Evolutionary conservation across 2,329 filamentous ascomycete species (phyloP).

Genomic region (Xenoacremonium recifei): DNA sequence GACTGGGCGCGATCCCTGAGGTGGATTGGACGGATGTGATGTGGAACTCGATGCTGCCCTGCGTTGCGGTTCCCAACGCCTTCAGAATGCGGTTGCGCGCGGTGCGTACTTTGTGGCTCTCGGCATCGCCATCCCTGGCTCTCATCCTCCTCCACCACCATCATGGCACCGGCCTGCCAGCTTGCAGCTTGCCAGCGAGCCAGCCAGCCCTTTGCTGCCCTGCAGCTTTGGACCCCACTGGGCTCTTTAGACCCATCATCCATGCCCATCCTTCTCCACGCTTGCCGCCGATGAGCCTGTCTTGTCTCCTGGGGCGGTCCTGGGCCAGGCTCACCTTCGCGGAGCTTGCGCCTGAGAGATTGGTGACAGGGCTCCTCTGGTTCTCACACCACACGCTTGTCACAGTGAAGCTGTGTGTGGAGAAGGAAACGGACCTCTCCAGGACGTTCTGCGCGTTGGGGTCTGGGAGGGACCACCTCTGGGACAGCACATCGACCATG

Average conservation of each 20-base stretch:
- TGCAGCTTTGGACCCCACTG: neutral
- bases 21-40: neutral
- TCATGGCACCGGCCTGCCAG: too few relatives aligned
- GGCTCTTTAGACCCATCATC: neutral
- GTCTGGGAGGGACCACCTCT: neutral
- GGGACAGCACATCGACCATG: constrained; percentile 13
- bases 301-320: constrained; percentile 19
- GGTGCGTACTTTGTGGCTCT: constrained; percentile 5
- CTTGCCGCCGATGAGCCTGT: constrained; percentile 19
- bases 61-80: constrained; percentile 6
- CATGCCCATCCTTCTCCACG: constrained; percentile 14
- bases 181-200: too few relatives aligned
- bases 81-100: too few relatives aligned
- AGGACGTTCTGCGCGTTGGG: too few relatives aligned
- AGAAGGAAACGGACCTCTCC: neutral
- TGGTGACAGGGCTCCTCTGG: constrained; percentile 12
- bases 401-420: constrained; percentile 1
- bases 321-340: constrained; percentile 14
- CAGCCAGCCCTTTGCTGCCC: neutral
- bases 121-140: neutral
- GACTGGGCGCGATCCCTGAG: constrained; percentile 1
- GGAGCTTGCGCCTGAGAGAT: constrained; percentile 6
- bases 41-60: constrained; percentile 7
- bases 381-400: constrained; percentile 15
- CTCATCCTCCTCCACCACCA: constrained; percentile 3